Evolutionary conservation across 2,329 filamentous ascomycete genomes (phyloP).

Genomic region (Berkeleyomyces rouxiae): DNA sequence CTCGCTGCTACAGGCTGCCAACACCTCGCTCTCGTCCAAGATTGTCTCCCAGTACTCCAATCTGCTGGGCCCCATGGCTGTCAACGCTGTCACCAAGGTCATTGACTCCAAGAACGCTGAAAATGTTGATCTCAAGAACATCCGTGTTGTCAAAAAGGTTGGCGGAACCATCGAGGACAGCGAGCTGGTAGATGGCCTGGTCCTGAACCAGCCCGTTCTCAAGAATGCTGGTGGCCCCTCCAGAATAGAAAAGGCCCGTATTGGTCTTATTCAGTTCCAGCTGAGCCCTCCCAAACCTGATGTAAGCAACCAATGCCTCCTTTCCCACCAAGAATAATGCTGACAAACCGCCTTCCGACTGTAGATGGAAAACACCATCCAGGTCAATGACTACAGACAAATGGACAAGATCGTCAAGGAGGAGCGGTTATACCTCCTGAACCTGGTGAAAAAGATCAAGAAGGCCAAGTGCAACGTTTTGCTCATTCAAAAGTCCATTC

Average conservation of each 20-base stretch:
- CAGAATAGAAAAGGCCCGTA: conserved; percentile 92
- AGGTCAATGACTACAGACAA: conserved; percentile 97
- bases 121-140: conserved; percentile 92
- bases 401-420: conserved; percentile 99
- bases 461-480: conserved; percentile 99
- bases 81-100: conserved; percentile 87
- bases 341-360: conserved; percentile 1
- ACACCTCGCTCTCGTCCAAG: conserved; percentile 93
- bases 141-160: conserved; percentile 92
- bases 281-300: conserved; percentile 95
- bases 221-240: conserved; percentile 85
- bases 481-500: conserved; percentile 94
- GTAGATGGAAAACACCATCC: conserved; percentile 97
- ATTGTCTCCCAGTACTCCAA: conserved; percentile 97
- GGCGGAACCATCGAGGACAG: conserved; percentile 97
- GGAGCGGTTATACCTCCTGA: conserved; percentile 91
- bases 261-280: conserved; percentile 96
- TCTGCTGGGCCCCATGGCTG: conserved; percentile 89
- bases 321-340: not conserved
- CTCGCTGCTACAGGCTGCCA: conserved; percentile 86
- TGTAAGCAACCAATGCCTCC: conserved; percentile 32
- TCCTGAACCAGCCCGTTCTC: conserved; percentile 79
- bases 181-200: conserved; percentile 87
- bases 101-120: conserved; percentile 92
- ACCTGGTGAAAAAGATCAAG: conserved; percentile 99